Percentiles rank a stretch among this genome's conserved stretches.
phyloP scores from a whole-genome alignment of 2,329 filamentous ascomycete genomes.

The Pyrenochaeta sp. region DNA sequence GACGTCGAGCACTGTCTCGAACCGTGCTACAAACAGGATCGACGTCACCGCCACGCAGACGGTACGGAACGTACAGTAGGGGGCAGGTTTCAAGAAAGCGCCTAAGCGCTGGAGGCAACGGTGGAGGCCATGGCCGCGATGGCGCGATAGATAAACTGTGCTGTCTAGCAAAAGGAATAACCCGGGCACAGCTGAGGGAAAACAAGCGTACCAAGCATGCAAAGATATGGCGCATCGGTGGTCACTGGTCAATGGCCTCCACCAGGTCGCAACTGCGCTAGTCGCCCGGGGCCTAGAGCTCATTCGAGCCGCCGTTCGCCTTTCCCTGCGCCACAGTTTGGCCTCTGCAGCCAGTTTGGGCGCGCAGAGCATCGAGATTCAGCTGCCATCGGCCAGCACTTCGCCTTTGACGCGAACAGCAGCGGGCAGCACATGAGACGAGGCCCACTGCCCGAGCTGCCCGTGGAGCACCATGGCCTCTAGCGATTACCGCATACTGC shows the following conservation, averaged over 20 bases:
- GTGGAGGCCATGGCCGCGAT: slow-evolving; percentile 11
- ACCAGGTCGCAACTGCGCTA: slow-evolving; percentile 1
- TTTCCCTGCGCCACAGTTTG: neutral
- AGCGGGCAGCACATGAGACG: neutral
- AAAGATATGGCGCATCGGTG: neutral
- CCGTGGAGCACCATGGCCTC: neutral
- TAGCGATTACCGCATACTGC: slow-evolving; percentile 19
- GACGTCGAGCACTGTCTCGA: slow-evolving; percentile 31
- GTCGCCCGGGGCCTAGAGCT: neutral
- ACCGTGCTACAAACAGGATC: slow-evolving; percentile 14
- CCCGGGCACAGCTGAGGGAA: neutral
- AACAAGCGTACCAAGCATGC: neutral
- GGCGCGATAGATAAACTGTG: neutral
- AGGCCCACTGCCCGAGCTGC: neutral
- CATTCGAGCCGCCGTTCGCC: neutral
- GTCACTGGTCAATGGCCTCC: neutral
- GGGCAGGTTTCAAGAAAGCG: slow-evolving; percentile 14
- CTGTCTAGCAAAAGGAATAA: slow-evolving; percentile 8
- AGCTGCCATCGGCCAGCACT: neutral
- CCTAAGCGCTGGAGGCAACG: slow-evolving; percentile 6
- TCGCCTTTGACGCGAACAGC: neutral
- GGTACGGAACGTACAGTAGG: neutral
- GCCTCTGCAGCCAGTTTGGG: no score
- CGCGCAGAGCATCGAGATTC: neutral
- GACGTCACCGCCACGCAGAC: slow-evolving; percentile 28